phyloP scores from a whole-genome alignment of 1,139 yeast species.

The Yamadazyma epiphylla region DNA sequence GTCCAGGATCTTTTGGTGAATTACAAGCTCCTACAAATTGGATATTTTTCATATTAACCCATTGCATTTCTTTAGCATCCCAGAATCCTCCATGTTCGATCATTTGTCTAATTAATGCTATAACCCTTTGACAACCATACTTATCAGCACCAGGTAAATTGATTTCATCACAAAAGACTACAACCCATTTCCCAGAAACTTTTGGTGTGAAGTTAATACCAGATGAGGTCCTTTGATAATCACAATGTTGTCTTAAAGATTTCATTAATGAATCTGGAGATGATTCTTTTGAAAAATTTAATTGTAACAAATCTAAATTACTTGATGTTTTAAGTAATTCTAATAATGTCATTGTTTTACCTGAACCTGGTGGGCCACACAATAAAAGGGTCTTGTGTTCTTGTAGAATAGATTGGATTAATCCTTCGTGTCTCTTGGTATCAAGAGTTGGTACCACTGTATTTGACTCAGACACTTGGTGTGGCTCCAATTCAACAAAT shows the following conservation, averaged over 20 bases:
- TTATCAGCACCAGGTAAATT: slow-evolving; percentile 73
- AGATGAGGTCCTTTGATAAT: slow-evolving; percentile 47
- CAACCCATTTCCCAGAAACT: slow-evolving; percentile 66
- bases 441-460: slow-evolving; percentile 77
- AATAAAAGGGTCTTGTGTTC: slow-evolving; percentile 63
- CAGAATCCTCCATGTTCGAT: slow-evolving; percentile 78
- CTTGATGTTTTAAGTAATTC: slow-evolving; percentile 62
- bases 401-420: slow-evolving; percentile 55
- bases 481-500: slow-evolving; percentile 52
- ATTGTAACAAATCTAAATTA: slow-evolving; percentile 56
- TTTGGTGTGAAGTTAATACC: slow-evolving; percentile 61
- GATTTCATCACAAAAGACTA: slow-evolving; percentile 88
- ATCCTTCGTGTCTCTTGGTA: slow-evolving; percentile 62
- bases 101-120: slow-evolving; percentile 74
- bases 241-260: slow-evolving; percentile 72
- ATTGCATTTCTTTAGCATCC: slow-evolving; percentile 53
- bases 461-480: slow-evolving; percentile 59
- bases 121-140: slow-evolving; percentile 75
- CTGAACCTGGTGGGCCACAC: slow-evolving; percentile 98
- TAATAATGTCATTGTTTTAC: slow-evolving; percentile 88
- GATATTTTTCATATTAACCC: slow-evolving; percentile 65
- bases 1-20: slow-evolving; percentile 79
- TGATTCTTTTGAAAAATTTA: slow-evolving; percentile 85
- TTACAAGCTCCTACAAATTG: slow-evolving; percentile 95
- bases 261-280: slow-evolving; percentile 59